Base-by-base conservation (phyloP, 1,139 yeast species). In the Lodderomyces pseudojiufengensis region DNA sequence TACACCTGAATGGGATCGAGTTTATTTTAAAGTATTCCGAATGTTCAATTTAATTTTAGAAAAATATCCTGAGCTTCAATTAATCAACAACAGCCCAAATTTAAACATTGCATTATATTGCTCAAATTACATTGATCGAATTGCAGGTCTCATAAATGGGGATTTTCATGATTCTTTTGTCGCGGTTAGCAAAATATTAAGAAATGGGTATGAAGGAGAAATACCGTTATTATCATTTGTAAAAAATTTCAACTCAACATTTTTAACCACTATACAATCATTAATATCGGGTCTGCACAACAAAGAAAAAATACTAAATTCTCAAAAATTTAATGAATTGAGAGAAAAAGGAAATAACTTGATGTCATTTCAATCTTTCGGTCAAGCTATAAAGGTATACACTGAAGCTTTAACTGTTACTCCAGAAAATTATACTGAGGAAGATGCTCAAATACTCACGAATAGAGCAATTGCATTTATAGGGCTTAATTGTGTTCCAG, bases 391-490 rank as follows among this genome's bases (percentile, higher is more conserved):
- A 32, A 54, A 61, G 35, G 52, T 56, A 5, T 69, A 69, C 44
- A 68, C 74, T 11, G 57, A 60, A 27, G 74, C 73, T 1, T 48
- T 65, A 12, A 54, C 57, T 31, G 27, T 48, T 15, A 48, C 57
- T 24, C 42, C 43, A 2, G 42, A 43, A 7, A 46, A 51, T 1
- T 33, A 56, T 10, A 29, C 41, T 4, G 40, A 40, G 12, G 46
- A 56, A 31, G 41, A 61, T 27, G 61, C 70, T 2, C 74, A 68
- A 42, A 46, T 69, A 20, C 47, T 55, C 29, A 61, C 70, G 24
- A 69, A 69, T 45, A 44, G 74, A 33, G 70, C 74, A 9, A 61
- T 69, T 34, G 71, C 73, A 12, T 66, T 54, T 38, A 66, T 69
- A 24, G 74, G 73, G 3, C 54, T 68, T 26, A 63, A 66, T 35